Base-by-base conservation (phyloP, 2,329 filamentous ascomycete species). In the Epichloe uncinata region DNA sequence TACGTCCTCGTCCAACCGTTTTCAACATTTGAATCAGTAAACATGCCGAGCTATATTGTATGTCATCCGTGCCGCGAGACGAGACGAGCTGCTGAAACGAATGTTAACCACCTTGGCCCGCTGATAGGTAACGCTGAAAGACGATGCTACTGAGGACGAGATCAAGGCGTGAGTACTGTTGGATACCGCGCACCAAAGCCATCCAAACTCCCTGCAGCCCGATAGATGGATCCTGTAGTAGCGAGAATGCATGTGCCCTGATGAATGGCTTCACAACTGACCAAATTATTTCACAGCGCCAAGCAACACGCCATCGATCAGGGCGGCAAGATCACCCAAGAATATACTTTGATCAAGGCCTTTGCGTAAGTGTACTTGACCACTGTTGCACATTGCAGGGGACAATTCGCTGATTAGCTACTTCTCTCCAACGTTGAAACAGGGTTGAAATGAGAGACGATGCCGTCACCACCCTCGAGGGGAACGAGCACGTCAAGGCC, bases 331-430 rank as follows among this genome's bases (percentile, higher is more conserved):
- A 93, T 97, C 70, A 79, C 72, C 50, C 82, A 93, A 59, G 86
- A 93, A 66, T 95, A 87, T 74, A 83, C 71, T 53, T 70, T 95
- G 60, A 89, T 95, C 77, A 94, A 91, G 73, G 90, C 85, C 52
- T 96, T 96, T 73, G 83, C 86, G 91, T 96, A 81, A 58, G 86
- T 74, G 44, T 35, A 26, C 36, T 18, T 36, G 33, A 4, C 30
- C 30, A 5, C 3, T 35, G 16, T 45, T 36, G 15, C 30, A 42
- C 5, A 7, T 37, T 3, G 5, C 16, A 18, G n/a, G 15, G n/a
- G 22, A 16, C 11, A 22, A 44, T 52, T 49, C 20, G 47, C 45
- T 35, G 9, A 22, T 3, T 4, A 37, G n/a, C 9, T 44, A n/a
- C n/a, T 11, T 13, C 26, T 13, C 20, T 3, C 8, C 13, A 35